Base-by-base conservation (phyloP, 345 rosid species). In the Draba incana region DNA sequence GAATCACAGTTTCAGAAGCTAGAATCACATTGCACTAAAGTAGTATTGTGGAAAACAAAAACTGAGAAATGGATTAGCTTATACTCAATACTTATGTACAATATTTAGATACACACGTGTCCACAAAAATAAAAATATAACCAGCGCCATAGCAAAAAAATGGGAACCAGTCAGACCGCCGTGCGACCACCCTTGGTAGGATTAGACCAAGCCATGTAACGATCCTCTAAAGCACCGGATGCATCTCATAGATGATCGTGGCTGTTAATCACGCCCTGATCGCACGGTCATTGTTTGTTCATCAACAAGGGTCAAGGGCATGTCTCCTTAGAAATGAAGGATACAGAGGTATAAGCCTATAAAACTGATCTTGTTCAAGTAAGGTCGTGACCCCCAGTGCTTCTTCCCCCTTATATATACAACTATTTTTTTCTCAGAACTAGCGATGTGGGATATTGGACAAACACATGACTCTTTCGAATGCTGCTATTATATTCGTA, bases 251-350 rank as follows among this genome's bases (percentile, higher is more conserved):
- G 37, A 41, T 7, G 16, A 31, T 60, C 38, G 3, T 61, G 0
- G 57, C 69, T 31, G 56, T 62, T 4, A 71, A 71, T 71, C 69
- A 71, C 69, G 63, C 68, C 51, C 75, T 31, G 1, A 11, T 37
- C 49, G 2, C 69, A 71, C 57, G 43, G 49, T 37, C 62, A 14
- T n/a, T n/a, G n/a, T n/a, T 56, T 4, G 4, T 0, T 31, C 71
- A 67, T 55, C 63, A 7, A 44, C 71, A 61, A 66, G 43, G 70
- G 4, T 10, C 1, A 0, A 28, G 61, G 58, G 50, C 41, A 11
- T 66, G 52, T 66, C 61, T 53, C 61, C 13, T 66, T 11, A 66
- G 61, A 53, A 53, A 53, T 0, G 41, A 66, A 66, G 61, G 61
- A 66, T 3, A 51, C 77, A 68, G 51, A 66, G 42, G 60, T 65